Conservation (phyloP, 1,139 yeast genomes). For the Yamadazyma sp. region DNA sequence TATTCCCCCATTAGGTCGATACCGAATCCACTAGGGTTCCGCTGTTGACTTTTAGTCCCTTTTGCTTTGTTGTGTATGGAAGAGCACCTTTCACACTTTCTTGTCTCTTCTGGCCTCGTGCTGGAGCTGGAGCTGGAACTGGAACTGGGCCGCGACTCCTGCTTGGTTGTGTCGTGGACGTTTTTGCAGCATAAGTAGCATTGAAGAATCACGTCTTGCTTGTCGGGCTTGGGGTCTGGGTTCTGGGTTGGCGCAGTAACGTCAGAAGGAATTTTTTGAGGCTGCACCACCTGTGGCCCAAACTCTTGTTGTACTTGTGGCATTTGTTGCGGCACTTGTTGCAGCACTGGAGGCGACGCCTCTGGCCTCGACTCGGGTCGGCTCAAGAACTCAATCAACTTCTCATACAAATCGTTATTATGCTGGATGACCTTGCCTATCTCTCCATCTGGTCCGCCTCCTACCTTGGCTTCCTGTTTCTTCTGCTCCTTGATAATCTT, state of each 20-base stretch:
- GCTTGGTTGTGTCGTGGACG: slow-evolving; percentile 4
- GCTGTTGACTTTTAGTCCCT: slow-evolving; percentile 13
- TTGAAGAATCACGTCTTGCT: slow-evolving; percentile 18
- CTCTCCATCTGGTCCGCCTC: slow-evolving; percentile 1
- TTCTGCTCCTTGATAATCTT: slow-evolving; percentile 6
- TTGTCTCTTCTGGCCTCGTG: slow-evolving; percentile 3
- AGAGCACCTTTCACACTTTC: slow-evolving; percentile 19
- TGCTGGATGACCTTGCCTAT: slow-evolving; percentile 6
- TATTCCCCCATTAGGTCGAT: slow-evolving; percentile 34
- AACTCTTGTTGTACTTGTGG: too few species aligned
- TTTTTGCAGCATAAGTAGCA: slow-evolving; percentile 20
- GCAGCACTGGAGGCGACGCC: neutral
- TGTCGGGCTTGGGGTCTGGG: slow-evolving; percentile 1
- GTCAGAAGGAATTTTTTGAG: neutral
- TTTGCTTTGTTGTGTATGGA: slow-evolving; percentile 2
- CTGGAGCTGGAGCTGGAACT: neutral
- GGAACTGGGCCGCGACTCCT: neutral
- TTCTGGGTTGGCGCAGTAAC: neutral
- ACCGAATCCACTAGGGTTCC: slow-evolving; percentile 12
- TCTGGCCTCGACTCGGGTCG: slow-evolving; percentile 1
- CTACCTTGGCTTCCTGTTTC: neutral
- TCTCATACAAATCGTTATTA: slow-evolving; percentile 17
- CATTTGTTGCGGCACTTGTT: neutral
- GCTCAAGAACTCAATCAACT: slow-evolving; percentile 12
- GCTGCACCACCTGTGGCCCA: neutral